Conservation (phyloP, 2,329 filamentous ascomycete species). For the Ophiognomonia clavigignenti-juglandacearum region DNA sequence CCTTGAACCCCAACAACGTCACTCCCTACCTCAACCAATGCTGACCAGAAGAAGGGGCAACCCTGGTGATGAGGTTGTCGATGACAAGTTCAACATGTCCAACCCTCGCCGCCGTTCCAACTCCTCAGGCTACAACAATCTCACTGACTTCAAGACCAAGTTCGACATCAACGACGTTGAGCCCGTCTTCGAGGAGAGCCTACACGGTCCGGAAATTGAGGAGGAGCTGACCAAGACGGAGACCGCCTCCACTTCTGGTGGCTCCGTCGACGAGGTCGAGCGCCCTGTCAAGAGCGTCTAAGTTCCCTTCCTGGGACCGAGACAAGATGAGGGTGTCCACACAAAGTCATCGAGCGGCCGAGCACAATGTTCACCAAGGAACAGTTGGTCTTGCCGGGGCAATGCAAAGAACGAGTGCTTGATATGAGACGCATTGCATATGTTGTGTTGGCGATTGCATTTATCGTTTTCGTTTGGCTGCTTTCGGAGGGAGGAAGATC, state of each 20-base stretch:
- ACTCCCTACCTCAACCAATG: too few relatives aligned
- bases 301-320: conserved; percentile 1
- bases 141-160: conserved; percentile 89
- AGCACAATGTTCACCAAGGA: conserved; percentile 12
- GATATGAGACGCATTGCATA: neutral
- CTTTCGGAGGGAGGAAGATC: neutral
- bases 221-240: conserved; percentile 54
- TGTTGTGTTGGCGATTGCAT: conserved; percentile 4
- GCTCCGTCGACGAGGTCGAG: conserved; percentile 43
- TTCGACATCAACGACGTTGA: conserved; percentile 88
- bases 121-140: conserved; percentile 68
- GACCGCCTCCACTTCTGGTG: conserved; percentile 56
- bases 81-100: conserved; percentile 76
- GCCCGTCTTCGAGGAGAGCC: conserved; percentile 83
- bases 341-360: conserved; percentile 9
- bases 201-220: conserved; percentile 62
- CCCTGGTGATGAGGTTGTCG: conserved; percentile 76
- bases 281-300: conserved; percentile 22
- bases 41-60: too few relatives aligned
- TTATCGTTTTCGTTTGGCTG: conserved; percentile 8
- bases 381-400: neutral
- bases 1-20: too few relatives aligned
- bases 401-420: conserved; percentile 3
- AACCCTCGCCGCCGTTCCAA: conserved; percentile 91
- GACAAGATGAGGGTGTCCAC: conserved; percentile 16